Base-by-base conservation (phyloP, 371 early-diverging fungal species). In the Vairimorpha necatrix region DNA sequence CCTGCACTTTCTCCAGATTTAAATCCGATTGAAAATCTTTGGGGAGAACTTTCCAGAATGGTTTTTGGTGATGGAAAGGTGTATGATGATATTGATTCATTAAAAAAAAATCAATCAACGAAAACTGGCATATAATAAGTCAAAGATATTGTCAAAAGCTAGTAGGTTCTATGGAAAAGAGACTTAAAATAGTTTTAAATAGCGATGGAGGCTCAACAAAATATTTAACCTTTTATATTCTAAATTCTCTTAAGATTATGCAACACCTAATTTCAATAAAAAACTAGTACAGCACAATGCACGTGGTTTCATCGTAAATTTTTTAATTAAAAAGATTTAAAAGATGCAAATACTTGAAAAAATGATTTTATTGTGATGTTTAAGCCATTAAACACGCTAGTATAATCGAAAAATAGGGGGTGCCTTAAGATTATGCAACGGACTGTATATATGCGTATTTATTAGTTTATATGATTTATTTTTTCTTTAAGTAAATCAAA, bases 11-110 rank as follows among this genome's bases (percentile, higher is more conserved):
- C 61, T 61, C 61, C 26, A 30, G 61, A 61, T 20, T n/a, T 61
- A 7, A 61, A 61, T 30, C 61, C 30, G 2, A 61, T 26, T 30
- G 61, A 61, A 61, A 61, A 61, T 61, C 42, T 61, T 30, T 61
- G 61, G 61, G 61, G 61, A 26, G 33, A 61, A 20, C 33, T 61
- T 30, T 61, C 30, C 33, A 61, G 61, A 33, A 7, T 2, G 30
- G 61, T 61, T 30, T 61, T 30, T 33, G 2, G 2, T 14, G 30
- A 61, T 26, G 30, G 61, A 26, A 61, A 61, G 7, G n/a, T 20
- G 6, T 61, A 61, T 61, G 33, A 61, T 30, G 16, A 16, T 42
- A 11, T 42, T 11, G 16, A 42, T 16, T 11, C 7, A 42, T 42
- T 42, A 11, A 42, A 42, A n/a, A n/a, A n/a, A 42, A 7, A 7